Evolutionary conservation across 2,329 filamentous ascomycete species (phyloP), one percentile per base, ranked within the genome.

Genomic region (Knoxdaviesia proteae): DNA sequence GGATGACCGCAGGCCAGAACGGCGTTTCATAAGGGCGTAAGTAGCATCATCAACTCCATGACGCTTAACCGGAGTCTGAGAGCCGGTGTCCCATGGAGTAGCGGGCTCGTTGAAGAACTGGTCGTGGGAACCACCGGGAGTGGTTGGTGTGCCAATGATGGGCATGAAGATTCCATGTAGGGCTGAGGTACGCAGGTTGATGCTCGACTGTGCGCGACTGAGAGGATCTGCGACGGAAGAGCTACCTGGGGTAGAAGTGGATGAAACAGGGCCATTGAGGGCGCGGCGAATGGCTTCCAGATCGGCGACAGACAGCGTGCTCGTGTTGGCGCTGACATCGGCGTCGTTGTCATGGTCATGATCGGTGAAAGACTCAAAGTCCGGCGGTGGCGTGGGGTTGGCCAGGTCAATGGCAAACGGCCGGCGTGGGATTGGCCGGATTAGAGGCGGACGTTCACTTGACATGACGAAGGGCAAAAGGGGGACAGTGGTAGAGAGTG

Each of bases 151-250:
- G 20, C 20, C 20, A 20, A 69, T 68, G 1, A 73, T 72, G 6
- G 75, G 76, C 7, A 77, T 77, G 64, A 93, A 98, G 53, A 98
- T 98, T 43, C 90, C 88, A 50, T 80, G 82, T 5, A 98, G 71
- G 0, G 90, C 94, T 2, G 84, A 87, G 7, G 82, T 79, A 4
- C 84, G 94, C 46, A 98, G 69, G 56, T 94, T 93, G 54, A 86
- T 65, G 45, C 84, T 72, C 7, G 84, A 94, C 49, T 80, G 75
- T 30, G 78, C 81, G 45, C 83, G 75, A 54, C 71, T 78, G 49
- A 74, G 64, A 42, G 69, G 61, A 40, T 52, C 45, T 9, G 45
- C 45, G 36, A 42, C 44, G 7, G 47, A 47, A 29, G 41, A 32
- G 39, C 32, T 41, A 9, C 51, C 45, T 49, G 58, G 48, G 20